Evolutionary conservation across 176 grass and related monocot species (phyloP).

Genomic region (Oryza meyeriana): DNA sequence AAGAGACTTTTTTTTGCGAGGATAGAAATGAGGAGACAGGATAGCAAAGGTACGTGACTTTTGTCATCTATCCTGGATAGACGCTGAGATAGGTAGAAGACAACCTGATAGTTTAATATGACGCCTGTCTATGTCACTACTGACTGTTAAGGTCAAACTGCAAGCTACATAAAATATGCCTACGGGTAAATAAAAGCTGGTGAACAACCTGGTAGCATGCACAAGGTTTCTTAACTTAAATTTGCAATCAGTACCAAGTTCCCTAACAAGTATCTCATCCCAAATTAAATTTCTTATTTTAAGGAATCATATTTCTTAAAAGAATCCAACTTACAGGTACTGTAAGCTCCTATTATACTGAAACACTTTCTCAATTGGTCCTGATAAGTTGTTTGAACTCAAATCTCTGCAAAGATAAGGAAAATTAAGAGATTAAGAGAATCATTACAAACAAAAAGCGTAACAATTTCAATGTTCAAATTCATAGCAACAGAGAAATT

Average conservation of each 20-base stretch:
- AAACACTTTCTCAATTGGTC: neutral
- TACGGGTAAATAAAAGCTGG: neutral
- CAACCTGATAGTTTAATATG: neutral
- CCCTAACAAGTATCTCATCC: neutral
- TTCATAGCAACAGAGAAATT: neutral
- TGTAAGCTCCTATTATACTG: neutral
- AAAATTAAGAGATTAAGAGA: neutral
- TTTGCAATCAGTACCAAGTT: neutral
- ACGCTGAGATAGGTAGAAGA: neutral
- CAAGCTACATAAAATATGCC: neutral
- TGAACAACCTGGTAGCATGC: neutral
- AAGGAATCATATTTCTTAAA: neutral
- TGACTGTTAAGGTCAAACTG: no score
- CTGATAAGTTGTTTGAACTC: slow-evolving; percentile 41
- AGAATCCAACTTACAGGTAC: slow-evolving; percentile 28
- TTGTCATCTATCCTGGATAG: neutral
- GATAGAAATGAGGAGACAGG: neutral
- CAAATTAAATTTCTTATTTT: neutral
- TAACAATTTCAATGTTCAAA: neutral
- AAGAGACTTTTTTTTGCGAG: no score
- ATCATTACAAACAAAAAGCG: neutral
- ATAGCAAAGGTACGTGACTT: neutral
- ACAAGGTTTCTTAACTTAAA: slow-evolving; percentile 5
- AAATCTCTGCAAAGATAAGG: slow-evolving; percentile 40
- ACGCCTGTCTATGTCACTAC: neutral